Conservation (phyloP, 306 rosid species). For the Cucumis cinereus region DNA sequence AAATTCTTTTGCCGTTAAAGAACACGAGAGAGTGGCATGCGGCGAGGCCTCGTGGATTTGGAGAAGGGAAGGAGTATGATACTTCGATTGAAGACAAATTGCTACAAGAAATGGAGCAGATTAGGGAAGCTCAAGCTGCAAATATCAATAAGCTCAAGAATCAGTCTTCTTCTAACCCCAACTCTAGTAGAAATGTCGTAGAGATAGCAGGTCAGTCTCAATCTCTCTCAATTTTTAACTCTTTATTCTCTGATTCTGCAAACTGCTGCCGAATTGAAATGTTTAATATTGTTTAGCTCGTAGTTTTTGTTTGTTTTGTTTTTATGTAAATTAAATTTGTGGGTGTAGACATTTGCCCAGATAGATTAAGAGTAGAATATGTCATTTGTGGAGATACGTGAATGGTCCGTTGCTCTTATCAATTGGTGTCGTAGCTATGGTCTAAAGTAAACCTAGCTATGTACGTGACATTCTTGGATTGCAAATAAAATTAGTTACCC, state of each 20-base stretch:
- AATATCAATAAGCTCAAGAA: conserved; percentile 42
- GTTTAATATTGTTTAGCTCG: not conserved
- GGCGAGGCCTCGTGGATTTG: conserved; percentile 65
- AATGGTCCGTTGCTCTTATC: too few relatives aligned
- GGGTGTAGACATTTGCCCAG: not conserved
- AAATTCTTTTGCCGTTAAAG: conserved; percentile 26
- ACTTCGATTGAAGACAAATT: conserved; percentile 72
- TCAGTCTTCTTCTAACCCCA: conserved; percentile 11
- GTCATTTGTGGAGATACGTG: too few relatives aligned
- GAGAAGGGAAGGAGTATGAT: conserved; percentile 64
- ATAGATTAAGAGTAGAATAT: not conserved
- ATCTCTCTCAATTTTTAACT: not conserved
- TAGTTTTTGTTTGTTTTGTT: too few relatives aligned
- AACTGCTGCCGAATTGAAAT: not conserved
- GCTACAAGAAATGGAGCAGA: conserved; percentile 58
- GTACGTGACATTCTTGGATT: too few relatives aligned
- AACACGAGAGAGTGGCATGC: conserved; percentile 48
- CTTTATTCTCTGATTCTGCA: not conserved
- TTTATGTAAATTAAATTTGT: too few relatives aligned
- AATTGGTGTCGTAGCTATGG: too few relatives aligned
- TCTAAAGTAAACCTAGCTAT: too few relatives aligned
- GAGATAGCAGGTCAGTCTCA: conserved; percentile 31
- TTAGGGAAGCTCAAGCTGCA: conserved; percentile 34
- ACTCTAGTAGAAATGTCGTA: conserved; percentile 7
- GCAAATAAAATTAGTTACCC: too few relatives aligned